Evolutionary conservation across 1,284 basidiomycete species (phyloP), one percentile per base, ranked within the genome.

Genomic region (Wallemia hederae): DNA sequence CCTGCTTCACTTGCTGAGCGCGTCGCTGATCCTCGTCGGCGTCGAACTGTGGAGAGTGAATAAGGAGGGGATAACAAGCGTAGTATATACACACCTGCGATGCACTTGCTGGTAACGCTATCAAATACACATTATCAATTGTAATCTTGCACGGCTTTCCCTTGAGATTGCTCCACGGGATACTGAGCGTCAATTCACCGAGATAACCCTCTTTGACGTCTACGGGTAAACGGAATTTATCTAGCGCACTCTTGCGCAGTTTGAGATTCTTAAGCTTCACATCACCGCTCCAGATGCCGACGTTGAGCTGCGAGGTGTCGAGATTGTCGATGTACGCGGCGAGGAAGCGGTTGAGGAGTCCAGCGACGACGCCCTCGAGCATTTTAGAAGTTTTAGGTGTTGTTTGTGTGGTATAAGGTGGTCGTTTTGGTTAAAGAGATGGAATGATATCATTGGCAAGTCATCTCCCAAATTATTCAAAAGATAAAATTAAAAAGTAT

Each of bases 271-370:
- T 77, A 59, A 96, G 75, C 28, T 84, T 85, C 61, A 94, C 73
- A 71, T 88, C 82, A 60, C 91, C 92, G 76, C 87, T 84, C 67
- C 82, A 86, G 65, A 98, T 87, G 27, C 90, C 91, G 74, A 94
- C 83, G 67, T 90, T 91, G 59, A 98, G 82, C 72, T 94, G 88
- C 67, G 85, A 83, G 66, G 90, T 80, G 71, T 97, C 90, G 70
- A 99, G 74, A 67, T 96, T 94, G 74, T 94, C 90, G 64, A 98
- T 85, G 77, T 98, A 97, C 0, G 88, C 85, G 55, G 88, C 86
- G 59, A 96, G 80, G 65, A 94, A 84, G 66, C 85, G 80, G 71
- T 94, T 94, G 74, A 91, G 85, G 66, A 91, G 70, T 9, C 56
- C 56, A 26, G 56, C 56, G 24, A 58, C 56, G 7, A 58, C 56